These are phyloP conservation scores for Stephania cephalantha DNA, from an alignment of 164 flowering plant genomes.

Conservation along the genomic window DNA sequence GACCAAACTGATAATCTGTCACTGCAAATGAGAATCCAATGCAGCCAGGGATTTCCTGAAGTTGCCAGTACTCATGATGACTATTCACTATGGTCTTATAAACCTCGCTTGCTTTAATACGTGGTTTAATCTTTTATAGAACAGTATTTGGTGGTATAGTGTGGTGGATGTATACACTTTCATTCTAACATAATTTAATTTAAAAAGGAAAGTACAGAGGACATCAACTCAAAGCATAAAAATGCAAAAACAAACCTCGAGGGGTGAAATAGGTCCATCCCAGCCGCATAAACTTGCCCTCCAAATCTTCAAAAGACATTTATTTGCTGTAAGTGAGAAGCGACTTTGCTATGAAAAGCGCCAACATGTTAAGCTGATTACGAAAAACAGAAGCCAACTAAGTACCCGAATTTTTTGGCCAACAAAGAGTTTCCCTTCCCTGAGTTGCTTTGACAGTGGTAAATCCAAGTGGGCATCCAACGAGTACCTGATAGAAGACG, in stretches of 20 bases:
- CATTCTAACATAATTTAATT: background rate
- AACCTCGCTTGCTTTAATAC: background rate
- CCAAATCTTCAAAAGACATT: slow-evolving; percentile 58
- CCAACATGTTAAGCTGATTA: background rate
- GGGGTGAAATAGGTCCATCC: slow-evolving; percentile 78
- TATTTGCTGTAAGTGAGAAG: slow-evolving; percentile 18
- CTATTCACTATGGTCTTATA: background rate
- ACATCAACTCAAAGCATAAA: slow-evolving; percentile 4
- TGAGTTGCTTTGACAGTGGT: slow-evolving; percentile 53
- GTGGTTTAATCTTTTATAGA: background rate
- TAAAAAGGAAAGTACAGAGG: background rate
- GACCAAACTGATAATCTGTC: background rate
- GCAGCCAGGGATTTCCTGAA: background rate
- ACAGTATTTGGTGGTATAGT: background rate
- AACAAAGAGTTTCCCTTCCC: slow-evolving; percentile 60
- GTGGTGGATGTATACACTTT: background rate
- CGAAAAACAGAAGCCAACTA: background rate
- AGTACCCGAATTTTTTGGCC: slow-evolving; percentile 95
- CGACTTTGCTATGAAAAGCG: slow-evolving; percentile 7
- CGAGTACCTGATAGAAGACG: slow-evolving; percentile 61
- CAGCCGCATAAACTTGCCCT: slow-evolving; percentile 88
- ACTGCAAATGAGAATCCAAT: background rate
- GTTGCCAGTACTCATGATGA: background rate
- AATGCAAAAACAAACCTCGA: slow-evolving; percentile 52
- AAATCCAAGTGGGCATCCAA: slow-evolving; percentile 66